Percentiles rank a stretch among this genome's conserved stretches.
These are phyloP conservation scores for Plantago lanceolata DNA, from an alignment of 305 asterid genomes.

Conservation along the genomic window DNA sequence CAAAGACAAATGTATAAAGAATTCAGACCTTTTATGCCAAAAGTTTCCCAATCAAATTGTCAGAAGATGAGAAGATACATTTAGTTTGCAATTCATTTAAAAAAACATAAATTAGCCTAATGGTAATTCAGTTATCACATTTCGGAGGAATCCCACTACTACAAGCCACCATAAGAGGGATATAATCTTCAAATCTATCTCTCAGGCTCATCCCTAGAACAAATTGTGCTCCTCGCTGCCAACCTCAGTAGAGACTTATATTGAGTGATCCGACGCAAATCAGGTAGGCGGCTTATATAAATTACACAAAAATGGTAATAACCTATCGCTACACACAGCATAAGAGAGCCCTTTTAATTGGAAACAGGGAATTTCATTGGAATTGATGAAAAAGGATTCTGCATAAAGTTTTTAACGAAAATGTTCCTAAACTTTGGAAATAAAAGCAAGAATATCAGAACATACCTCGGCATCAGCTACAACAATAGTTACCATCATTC, in stretches of 20 bases:
- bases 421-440: neutral
- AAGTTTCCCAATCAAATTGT: neutral
- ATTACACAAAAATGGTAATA: neutral
- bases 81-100: no score
- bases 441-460: conserved; percentile 14
- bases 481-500: conserved; percentile 61
- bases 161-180: neutral
- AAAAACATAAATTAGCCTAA: no score
- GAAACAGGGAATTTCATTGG: neutral
- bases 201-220: no score
- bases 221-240: no score
- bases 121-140: neutral
- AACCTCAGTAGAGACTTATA: conserved; percentile 2
- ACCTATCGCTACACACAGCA: neutral
- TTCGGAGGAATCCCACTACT: neutral
- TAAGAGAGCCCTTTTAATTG: neutral
- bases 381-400: neutral
- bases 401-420: no score
- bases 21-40: neutral
- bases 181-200: neutral
- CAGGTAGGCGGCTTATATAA: neutral
- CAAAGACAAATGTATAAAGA: conserved; percentile 12
- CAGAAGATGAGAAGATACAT: no score
- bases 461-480: conserved; percentile 87
- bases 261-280: neutral